Evolutionary conservation across 495 filamentous ascomycete genomes (phyloP).

Genomic region (Elasticomyces elasticus): DNA sequence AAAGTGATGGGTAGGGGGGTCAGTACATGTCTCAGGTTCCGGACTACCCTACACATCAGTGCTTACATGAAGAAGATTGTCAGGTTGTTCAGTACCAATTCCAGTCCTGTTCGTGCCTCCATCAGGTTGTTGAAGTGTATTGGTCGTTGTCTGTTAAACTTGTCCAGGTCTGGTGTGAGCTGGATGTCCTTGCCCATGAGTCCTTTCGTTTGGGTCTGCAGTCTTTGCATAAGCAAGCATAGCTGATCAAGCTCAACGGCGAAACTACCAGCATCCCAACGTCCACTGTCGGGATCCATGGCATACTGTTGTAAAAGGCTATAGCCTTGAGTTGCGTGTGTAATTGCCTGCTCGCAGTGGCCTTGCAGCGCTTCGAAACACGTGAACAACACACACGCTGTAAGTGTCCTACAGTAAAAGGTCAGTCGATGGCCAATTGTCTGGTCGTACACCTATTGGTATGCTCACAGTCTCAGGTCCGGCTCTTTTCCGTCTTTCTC

Average conservation of each 20-base stretch:
- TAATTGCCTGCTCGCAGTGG: conserved; percentile 17
- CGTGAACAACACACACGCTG: conserved; percentile 11
- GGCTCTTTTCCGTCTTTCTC: background rate
- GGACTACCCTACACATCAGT: too few species aligned
- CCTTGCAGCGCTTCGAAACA: conserved; percentile 20
- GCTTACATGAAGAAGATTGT: conserved; percentile 9
- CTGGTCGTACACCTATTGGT: too few species aligned
- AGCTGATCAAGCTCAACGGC: conserved; percentile 17
- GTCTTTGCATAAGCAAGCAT: conserved; percentile 3
- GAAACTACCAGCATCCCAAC: conserved; percentile 3
- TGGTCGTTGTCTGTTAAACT: background rate
- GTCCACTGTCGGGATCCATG: background rate
- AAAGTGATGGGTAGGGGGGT: too few species aligned
- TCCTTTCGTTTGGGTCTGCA: conserved; percentile 12
- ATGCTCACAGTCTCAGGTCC: conserved; percentile 12
- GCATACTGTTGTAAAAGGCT: conserved; percentile 8
- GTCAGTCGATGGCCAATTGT: too few species aligned
- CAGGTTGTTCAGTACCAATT: conserved; percentile 12
- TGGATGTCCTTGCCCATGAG: conserved; percentile 10
- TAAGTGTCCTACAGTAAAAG: too few species aligned
- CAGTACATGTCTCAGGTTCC: too few species aligned
- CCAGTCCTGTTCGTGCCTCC: conserved; percentile 11
- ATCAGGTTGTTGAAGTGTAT: conserved; percentile 6
- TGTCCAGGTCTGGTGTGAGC: background rate
- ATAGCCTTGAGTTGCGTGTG: conserved; percentile 13